A percentile compares a stretch with the other conserved stretches of the same genome.
These are phyloP conservation scores for Epichloe glyceriae DNA, from an alignment of 2,329 filamentous ascomycete genomes.

Conservation along the genomic window DNA sequence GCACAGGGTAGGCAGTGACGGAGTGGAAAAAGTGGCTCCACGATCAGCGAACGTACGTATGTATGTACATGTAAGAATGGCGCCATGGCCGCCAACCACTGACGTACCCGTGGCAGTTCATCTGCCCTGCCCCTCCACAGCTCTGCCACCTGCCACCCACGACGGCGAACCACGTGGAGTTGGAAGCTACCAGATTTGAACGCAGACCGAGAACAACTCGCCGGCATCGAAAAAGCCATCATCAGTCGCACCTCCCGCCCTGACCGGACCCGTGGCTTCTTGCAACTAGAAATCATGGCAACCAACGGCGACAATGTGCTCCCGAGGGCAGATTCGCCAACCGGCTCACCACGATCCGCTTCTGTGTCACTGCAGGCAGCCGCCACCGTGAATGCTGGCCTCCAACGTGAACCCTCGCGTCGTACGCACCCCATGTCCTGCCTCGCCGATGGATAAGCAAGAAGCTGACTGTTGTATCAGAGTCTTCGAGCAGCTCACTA, in stretches of 20 bases:
- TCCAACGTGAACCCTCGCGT: conserved; percentile 50
- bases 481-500: conserved; percentile 40
- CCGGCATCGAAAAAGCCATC: neutral
- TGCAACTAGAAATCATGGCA: conserved; percentile 11
- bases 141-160: neutral
- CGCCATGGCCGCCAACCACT: neutral
- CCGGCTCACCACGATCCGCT: conserved; percentile 50
- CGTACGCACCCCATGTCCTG: conserved; percentile 25
- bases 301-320: conserved; percentile 15
- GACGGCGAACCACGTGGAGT: conserved; percentile 1
- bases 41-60: neutral
- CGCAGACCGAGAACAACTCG: neutral
- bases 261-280: neutral
- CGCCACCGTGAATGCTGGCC: conserved; percentile 64
- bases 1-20: neutral
- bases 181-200: neutral
- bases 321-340: conserved; percentile 35
- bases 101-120: neutral
- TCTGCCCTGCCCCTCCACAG: neutral
- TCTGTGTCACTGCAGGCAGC: conserved; percentile 63
- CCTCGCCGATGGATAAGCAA: neutral
- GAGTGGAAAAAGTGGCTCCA: neutral
- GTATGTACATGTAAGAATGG: no score
- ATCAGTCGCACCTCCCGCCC: neutral
- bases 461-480: conserved; percentile 21